Evolutionary conservation across 2,329 filamentous ascomycete genomes (phyloP).

Genomic region (Elsinoe australis): DNA sequence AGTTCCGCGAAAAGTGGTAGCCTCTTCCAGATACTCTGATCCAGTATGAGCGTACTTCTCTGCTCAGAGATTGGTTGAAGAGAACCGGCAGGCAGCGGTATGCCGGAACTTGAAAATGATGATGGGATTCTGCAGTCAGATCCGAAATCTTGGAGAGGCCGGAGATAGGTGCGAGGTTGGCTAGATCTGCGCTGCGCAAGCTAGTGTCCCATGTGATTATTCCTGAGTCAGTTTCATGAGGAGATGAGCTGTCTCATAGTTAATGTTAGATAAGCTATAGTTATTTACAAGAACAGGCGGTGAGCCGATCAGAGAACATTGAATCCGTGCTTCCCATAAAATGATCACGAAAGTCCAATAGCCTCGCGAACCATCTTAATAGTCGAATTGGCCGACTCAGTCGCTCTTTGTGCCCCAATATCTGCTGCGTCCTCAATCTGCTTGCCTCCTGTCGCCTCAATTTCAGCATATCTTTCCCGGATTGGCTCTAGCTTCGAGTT

Average conservation of each 20-base stretch:
- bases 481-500: conserved; percentile 47
- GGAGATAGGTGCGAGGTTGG: neutral
- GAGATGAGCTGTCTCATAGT: conserved; percentile 8
- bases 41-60: too few species aligned
- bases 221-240: too few species aligned
- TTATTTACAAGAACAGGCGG: too few species aligned
- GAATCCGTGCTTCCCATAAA: too few species aligned
- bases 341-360: conserved; percentile 32
- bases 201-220: too few species aligned
- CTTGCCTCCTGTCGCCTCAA: conserved; percentile 43
- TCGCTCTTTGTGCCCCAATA: conserved; percentile 55
- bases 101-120: too few species aligned
- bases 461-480: conserved; percentile 48
- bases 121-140: too few species aligned
- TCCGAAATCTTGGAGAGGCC: conserved; percentile 6
- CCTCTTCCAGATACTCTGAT: too few species aligned
- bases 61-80: too few species aligned
- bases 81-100: too few species aligned
- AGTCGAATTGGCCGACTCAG: conserved; percentile 49
- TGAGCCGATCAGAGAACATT: too few species aligned
- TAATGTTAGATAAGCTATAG: neutral
- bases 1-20: neutral
- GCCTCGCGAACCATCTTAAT: conserved; percentile 40
- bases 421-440: conserved; percentile 52
- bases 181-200: neutral